Evolutionary conservation across 805 yeast genomes (phyloP), one percentile per base, ranked within the genome.

Genomic region (Saturnispora bothae): DNA sequence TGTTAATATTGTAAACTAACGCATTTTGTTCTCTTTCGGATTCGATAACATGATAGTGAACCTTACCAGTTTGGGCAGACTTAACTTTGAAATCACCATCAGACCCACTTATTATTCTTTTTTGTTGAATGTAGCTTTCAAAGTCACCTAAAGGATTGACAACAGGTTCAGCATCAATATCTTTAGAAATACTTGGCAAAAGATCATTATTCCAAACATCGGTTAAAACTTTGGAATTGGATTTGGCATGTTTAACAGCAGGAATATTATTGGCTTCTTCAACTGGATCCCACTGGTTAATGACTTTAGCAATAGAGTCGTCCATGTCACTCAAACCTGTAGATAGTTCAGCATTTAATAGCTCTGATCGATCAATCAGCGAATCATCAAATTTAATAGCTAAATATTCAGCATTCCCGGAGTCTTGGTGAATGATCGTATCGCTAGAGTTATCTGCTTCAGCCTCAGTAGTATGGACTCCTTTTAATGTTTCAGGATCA

Each of bases 221-320:
- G 14, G 50, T 35, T 15, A 56, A 34, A 19, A 50, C 40, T 7
- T 48, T 46, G 12, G 42, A 45, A 31, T 50, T 48, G 28, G 41
- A 15, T 16, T 42, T 41, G 9, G 41, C 16, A 15, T 21, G 18
- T 1, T 20, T 21, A 7, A 15, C 20, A 17, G n/a, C 17, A 13
- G 20, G 7, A n/a, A 19, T 20, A 12, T 23, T 25, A 19, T 19
- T 18, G 16, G 12, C 12, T 5, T 36, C n/a, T 16, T 45, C 34
- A 21, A 46, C 49, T 3, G 43, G 43, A 33, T 54, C 52, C 58
- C 58, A 63, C 1, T 61, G 61, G 22, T 68, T 51, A 21, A 67
- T 47, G 31, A 66, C 71, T 35, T 64, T 66, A 42, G 54, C 49
- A 16, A 62, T 62, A 20, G 71, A 65, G 46, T 65, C 64, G 13